Conservation (phyloP, 108 stramenopile species). For the Cyclostephanos tholiformis region DNA sequence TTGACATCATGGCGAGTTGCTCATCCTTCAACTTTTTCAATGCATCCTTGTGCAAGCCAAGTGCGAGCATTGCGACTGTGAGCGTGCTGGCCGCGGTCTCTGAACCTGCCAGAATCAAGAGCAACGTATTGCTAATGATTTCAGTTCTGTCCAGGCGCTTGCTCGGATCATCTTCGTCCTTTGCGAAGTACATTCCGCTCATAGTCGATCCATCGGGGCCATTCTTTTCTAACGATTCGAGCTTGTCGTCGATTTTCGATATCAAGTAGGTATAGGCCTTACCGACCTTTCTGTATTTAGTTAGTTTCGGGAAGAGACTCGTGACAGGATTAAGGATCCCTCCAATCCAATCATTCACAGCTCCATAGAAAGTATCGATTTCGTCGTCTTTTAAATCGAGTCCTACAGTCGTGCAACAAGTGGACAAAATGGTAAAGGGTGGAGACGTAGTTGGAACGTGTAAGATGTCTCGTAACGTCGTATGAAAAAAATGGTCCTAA, state of each 20-base stretch:
- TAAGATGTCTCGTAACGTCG: too few relatives aligned
- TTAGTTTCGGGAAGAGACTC: constrained; percentile 6
- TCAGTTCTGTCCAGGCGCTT: constrained; percentile 35
- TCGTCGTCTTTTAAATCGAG: constrained; percentile 50
- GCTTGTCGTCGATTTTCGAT: constrained; percentile 47
- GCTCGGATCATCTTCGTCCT: constrained; percentile 44
- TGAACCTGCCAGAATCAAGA: constrained; percentile 54
- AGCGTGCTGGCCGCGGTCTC: constrained; percentile 58
- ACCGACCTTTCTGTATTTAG: constrained; percentile 10
- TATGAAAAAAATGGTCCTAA: too few relatives aligned
- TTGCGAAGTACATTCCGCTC: constrained; percentile 56
- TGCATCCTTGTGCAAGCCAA: constrained; percentile 53
- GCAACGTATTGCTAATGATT: constrained; percentile 54
- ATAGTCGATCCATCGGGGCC: constrained; percentile 59
- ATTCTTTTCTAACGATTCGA: constrained; percentile 40
- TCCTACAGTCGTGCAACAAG: constrained; percentile 18
- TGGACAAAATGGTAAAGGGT: too few relatives aligned
- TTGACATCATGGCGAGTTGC: constrained; percentile 40
- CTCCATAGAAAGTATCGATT: constrained; percentile 32
- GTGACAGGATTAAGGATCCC: constrained; percentile 24
- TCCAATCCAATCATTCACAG: constrained; percentile 48
- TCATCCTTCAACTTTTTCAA: constrained; percentile 56
- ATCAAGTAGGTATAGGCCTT: constrained; percentile 37
- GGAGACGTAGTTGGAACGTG: too few relatives aligned
- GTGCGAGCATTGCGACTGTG: constrained; percentile 41